Conservation (phyloP, 2,329 filamentous ascomycete genomes). For the Cyphellophora europaea region DNA sequence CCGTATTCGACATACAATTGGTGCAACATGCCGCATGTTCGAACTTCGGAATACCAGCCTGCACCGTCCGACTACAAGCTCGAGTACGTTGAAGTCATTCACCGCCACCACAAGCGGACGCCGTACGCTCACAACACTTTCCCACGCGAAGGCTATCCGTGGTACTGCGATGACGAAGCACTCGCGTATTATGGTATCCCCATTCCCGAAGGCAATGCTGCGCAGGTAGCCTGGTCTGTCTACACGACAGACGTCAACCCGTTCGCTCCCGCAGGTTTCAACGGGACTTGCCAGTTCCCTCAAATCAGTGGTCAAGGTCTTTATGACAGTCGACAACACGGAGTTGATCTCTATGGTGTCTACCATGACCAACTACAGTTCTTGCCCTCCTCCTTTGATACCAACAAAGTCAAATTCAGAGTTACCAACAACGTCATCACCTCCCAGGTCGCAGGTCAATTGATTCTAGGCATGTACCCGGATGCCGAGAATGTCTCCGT, state of each 20-base stretch:
- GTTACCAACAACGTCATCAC: constrained; percentile 80
- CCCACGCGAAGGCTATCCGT: constrained; percentile 60
- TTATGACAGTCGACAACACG: constrained; percentile 66
- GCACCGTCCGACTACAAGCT: constrained; percentile 51
- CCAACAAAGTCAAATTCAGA: constrained; percentile 50
- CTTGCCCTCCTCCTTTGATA: constrained; percentile 44
- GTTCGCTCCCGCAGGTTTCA: constrained; percentile 56
- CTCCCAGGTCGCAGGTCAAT: constrained; percentile 67
- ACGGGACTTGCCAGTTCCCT: constrained; percentile 69
- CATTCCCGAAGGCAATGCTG: constrained; percentile 33
- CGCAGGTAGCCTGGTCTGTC: constrained; percentile 56
- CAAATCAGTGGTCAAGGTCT: constrained; percentile 67
- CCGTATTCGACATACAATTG: constrained; percentile 63
- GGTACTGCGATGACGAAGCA: constrained; percentile 62
- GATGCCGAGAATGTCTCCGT: constrained; percentile 20
- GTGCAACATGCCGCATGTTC: constrained; percentile 85
- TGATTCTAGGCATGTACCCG: constrained; percentile 61
- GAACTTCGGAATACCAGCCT: constrained; percentile 53
- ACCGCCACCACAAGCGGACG: constrained; percentile 77
- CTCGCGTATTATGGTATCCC: constrained; percentile 62
- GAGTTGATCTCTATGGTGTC: constrained; percentile 65
- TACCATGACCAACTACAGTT: constrained; percentile 63
- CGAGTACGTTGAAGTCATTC: constrained; percentile 69
- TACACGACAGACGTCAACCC: constrained; percentile 57
- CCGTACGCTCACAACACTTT: constrained; percentile 72